Base-by-base conservation (phyloP, 1,284 basidiomycete species). In the Meripilus lineatus region DNA sequence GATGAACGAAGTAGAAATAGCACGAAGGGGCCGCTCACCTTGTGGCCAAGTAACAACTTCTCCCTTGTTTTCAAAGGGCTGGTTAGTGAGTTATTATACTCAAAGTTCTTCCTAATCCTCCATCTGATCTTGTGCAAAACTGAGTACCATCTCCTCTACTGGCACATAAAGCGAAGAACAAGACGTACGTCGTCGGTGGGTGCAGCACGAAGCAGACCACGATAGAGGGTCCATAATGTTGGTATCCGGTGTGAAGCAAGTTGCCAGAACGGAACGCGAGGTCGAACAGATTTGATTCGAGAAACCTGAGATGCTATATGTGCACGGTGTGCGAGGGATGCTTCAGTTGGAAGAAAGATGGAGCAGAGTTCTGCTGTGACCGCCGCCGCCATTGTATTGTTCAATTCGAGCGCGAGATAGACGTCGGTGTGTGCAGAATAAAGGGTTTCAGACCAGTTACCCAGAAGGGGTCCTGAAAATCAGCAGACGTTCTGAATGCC, bases 221-320 rank as follows among this genome's bases (percentile, higher is more conserved):
- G 72, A 59, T 92, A 93, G 7, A 93, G 65, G 0, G 71, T 59
- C 79, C 82, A 81, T 58, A 84, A 61, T 0, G 88, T 91, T 2
- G 91, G 89, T 23, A 81, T 63, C 21, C 82, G 77, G 60, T 94
- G 92, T 0, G 78, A 79, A 0, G 71, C 67, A 32, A 92, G 79
- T 38, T 74, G 60, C 57, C 74, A 90, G 59, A 93, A 90, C 4
- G 86, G 80, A 3, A 77, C 70, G 13, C 70, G 67, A 6, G 84
- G 77, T n/a, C 77, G 71, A 2, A 78, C 66, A 23, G 77, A 75
- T 28, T 74, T 70, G 0, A 86, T 61, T 25, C 74, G 64, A 3
- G 78, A 73, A n/a, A 87, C 54, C n/a, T 76, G 63, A 36, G 59
- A 50, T 0, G 77, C 72, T 22, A 84, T 62, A 11, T 69, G 69